Evolutionary conservation across 345 rosid species (phyloP).

Genomic region (Jatropha curcas): DNA sequence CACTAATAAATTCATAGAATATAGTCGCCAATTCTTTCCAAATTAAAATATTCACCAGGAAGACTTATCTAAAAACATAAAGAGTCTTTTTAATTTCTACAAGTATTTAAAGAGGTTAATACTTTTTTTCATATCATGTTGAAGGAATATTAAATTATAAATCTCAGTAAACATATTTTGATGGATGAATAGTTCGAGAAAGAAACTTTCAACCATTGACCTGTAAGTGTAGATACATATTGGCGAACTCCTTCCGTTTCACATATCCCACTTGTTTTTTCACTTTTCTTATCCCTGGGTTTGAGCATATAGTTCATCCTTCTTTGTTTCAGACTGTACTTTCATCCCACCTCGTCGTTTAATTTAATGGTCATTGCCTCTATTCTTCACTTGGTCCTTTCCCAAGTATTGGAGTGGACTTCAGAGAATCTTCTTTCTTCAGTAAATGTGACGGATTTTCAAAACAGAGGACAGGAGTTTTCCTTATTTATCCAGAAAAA

Average conservation of each 20-base stretch:
- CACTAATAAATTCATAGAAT: conserved; percentile 22
- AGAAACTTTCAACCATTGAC: conserved; percentile 36
- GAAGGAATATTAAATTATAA: neutral
- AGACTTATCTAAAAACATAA: neutral
- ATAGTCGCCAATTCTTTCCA: conserved; percentile 8
- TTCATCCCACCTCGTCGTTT: conserved; percentile 35
- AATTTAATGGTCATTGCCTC: conserved; percentile 29
- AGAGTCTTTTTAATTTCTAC: neutral
- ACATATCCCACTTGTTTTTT: conserved; percentile 36
- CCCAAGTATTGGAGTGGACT: conserved; percentile 34
- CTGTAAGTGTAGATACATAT: conserved; percentile 68
- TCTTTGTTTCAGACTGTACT: conserved; percentile 56
- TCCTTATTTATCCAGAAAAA: conserved; percentile 50
- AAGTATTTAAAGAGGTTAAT: neutral
- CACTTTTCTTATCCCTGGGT: conserved; percentile 30
- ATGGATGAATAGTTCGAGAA: conserved; percentile 2
- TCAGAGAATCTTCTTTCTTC: conserved; percentile 43
- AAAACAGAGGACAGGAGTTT: conserved; percentile 73
- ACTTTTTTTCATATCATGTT: neutral
- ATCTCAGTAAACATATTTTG: neutral
- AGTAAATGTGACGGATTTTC: conserved; percentile 61
- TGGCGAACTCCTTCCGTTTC: conserved; percentile 50
- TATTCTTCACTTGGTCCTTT: conserved; percentile 43
- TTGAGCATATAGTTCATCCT: conserved; percentile 47
- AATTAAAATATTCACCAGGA: neutral